Evolutionary conservation across 1,139 yeast species (phyloP).

Genomic region (Hansenula sp.): DNA sequence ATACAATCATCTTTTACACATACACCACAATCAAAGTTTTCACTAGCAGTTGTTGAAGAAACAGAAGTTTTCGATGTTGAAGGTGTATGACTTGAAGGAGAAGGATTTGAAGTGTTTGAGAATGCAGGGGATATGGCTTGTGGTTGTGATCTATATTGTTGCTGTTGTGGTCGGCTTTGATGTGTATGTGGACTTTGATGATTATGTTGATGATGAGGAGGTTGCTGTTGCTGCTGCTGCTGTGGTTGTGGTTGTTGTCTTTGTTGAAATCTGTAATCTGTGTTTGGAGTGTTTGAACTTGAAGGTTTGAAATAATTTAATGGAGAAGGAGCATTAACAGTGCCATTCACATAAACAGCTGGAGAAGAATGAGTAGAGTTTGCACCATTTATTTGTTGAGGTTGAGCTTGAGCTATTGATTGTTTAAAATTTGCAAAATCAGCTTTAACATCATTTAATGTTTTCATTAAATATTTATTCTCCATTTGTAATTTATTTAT

Average conservation of each 20-base stretch:
- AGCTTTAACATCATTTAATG: constrained; percentile 23
- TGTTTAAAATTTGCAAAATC: constrained; percentile 20
- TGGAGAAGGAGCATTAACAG: constrained; percentile 21
- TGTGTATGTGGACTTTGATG: neutral
- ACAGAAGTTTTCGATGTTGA: constrained; percentile 13
- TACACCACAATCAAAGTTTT: constrained; percentile 51
- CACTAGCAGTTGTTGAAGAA: constrained; percentile 5
- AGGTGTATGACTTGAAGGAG: constrained; percentile 16
- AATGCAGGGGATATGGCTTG: constrained; percentile 5
- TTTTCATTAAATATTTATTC: constrained; percentile 27
- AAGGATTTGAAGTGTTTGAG: constrained; percentile 9
- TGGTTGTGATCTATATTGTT: constrained; percentile 5
- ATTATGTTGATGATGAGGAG: neutral
- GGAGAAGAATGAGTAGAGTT: constrained; percentile 12
- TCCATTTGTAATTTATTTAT: constrained; percentile 30
- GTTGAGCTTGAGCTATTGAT: constrained; percentile 3
- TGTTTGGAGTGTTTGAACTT: constrained; percentile 3
- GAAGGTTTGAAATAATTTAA: constrained; percentile 20
- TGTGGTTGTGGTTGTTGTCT: constrained; percentile 4
- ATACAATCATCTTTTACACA: constrained; percentile 68
- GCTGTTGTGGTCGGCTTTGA: constrained; percentile 2
- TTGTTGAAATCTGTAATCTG: constrained; percentile 5
- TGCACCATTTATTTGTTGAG: constrained; percentile 6
- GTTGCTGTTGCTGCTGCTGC: constrained; percentile 4
- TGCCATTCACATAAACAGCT: constrained; percentile 20